Evolutionary conservation across 371 early-diverging fungal species (phyloP).

Genomic region (Mortierella sp.): DNA sequence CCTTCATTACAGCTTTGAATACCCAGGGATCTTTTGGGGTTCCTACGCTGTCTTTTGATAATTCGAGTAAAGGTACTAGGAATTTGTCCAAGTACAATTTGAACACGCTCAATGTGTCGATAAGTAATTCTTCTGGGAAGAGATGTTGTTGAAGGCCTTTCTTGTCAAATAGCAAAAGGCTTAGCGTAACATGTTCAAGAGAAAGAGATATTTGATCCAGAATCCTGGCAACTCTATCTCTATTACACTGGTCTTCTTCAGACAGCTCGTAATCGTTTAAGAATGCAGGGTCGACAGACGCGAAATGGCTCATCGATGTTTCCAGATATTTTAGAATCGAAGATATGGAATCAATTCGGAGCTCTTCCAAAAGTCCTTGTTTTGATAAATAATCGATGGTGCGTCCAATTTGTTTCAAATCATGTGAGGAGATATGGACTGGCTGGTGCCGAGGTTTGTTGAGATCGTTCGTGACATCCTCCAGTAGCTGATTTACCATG

Average conservation of each 20-base stretch:
- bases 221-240: background rate
- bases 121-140: slow-evolving; percentile 45
- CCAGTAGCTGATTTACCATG: slow-evolving; percentile 14
- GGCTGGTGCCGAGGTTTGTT: background rate
- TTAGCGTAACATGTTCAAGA: slow-evolving; percentile 31
- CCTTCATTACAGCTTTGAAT: slow-evolving; percentile 13
- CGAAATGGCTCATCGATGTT: slow-evolving; percentile 13
- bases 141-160: slow-evolving; percentile 33
- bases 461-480: background rate
- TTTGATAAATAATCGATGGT: slow-evolving; percentile 17
- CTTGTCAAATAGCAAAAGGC: slow-evolving; percentile 23
- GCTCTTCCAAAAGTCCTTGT: slow-evolving; percentile 9
- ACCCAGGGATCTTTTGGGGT: background rate
- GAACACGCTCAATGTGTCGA: slow-evolving; percentile 27
- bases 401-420: slow-evolving; percentile 22
- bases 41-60: slow-evolving; percentile 17
- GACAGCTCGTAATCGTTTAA: background rate
- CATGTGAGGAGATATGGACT: background rate
- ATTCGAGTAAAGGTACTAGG: slow-evolving; percentile 36
- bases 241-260: background rate
- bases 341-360: slow-evolving; percentile 25
- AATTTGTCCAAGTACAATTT: slow-evolving; percentile 32
- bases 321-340: slow-evolving; percentile 36
- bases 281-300: background rate
- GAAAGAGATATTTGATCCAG: slow-evolving; percentile 7